Base-by-base conservation (phyloP, 768 basidiomycete species). In the Suillus discolor region DNA sequence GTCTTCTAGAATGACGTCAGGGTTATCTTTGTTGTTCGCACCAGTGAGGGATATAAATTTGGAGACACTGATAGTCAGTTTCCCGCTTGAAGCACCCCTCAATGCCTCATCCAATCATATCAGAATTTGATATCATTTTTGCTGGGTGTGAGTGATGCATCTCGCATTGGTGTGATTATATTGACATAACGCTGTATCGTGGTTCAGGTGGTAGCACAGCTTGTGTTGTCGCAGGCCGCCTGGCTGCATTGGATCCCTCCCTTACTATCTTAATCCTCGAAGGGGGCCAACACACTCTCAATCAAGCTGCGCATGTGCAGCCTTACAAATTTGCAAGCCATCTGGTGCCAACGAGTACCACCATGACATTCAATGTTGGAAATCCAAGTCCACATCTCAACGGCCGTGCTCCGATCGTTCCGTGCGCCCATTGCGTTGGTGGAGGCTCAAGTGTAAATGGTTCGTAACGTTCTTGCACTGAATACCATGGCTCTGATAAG, bases 211-310 rank as follows among this genome's bases (percentile, higher is more conserved):
- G 76, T 31, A 70, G 74, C 18, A 67, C 73, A 5, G 77, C 73
- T 11, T 72, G 73, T 51, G 67, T 78, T 12, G 65, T 67, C 3
- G 76, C 76, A 39, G 72, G 72, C 2, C 71, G 76, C 20, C 66
- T 77, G 11, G 68, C 69, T 16, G 61, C 65, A 0, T 71, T 70
- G 5, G 69, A 75, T 38, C 75, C 77, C 6, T 64, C 66, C 7
- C 72, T 75, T 36, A 73, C 66, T 49, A 74, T 78, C 42, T 66
- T 75, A 8, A 20, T 76, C 31, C 65, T 77, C 15, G 75, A 77
- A 63, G 65, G 65, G 6, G 76, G 76, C 2, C 68, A 67, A 20
- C 69, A 69, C 47, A 69, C 71, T 2, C 65, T 69, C 31, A 66
- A 71, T 34, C 47, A 71, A 53, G 66, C 61, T 45, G 61, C 54